Base-by-base conservation (phyloP, 805 yeast species). In the Teunomyces atbi region DNA sequence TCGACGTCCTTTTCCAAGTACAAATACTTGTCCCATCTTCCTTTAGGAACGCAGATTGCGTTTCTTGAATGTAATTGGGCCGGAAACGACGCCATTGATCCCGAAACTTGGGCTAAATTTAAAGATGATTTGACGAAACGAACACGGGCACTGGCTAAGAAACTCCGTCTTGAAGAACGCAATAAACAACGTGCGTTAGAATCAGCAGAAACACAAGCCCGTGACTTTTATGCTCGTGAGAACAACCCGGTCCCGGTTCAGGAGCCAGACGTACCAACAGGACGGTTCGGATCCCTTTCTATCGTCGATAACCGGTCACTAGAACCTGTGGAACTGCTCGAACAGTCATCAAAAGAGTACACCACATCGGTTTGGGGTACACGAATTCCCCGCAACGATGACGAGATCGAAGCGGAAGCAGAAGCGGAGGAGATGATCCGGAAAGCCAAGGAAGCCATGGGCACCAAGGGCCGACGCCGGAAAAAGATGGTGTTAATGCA, bases 21-120 rank as follows among this genome's bases (percentile, higher is more conserved):
- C 61, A 91, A 89, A 62, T 89, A 86, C 61, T 66, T 94, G 46
- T 76, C 86, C 0, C 92, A 92, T 63, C 65, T 90, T 18, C 97
- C 99, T 0, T 61, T 80, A 23, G 97, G 97, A 1, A 85, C 96
- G 0, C 86, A 85, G 44, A 64, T 92, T 36, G 95, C 90, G 8
- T 82, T 88, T 51, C 60, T 94, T 45, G 98, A 94, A 56, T 78
- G 96, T 43, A 84, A 89, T 60, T 92, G 98, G 98, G 50, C 46
- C 27, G 50, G 63, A 12, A 70, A 64, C 53, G 70, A 64, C 46
- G 62, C 45, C 42, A 55, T 71, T 8, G 45, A 52, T 18, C 48
- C 49, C n/a, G 73, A 65, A 44, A 64, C 62, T 44, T 73, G 68
- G 74, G 65, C 67, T 2, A 58, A 61, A 21, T 86, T 82, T 61